Conservation (phyloP, 2,329 filamentous ascomycete genomes). For the Paraphoma sp. region DNA sequence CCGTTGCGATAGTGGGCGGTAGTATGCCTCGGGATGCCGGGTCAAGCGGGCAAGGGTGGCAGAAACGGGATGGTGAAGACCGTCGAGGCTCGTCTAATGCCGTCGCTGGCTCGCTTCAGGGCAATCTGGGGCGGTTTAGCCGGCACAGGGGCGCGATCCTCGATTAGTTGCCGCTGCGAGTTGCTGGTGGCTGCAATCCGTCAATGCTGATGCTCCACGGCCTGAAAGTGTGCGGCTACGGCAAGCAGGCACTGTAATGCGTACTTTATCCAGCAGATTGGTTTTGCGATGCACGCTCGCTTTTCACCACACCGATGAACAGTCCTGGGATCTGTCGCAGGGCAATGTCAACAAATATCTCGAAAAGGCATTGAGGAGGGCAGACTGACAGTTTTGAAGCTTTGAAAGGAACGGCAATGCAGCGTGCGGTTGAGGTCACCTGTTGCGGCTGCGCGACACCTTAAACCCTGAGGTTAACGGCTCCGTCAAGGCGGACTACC, state of each 20-base stretch:
- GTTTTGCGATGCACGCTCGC: conserved; percentile 24
- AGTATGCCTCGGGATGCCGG: conserved; percentile 16
- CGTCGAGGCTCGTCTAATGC: conserved; percentile 32
- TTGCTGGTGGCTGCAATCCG: conserved; percentile 35
- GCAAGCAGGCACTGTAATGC: conserved; percentile 29
- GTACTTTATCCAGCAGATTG: conserved; percentile 39
- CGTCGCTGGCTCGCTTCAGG: conserved; percentile 48
- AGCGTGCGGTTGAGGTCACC: conserved; percentile 26
- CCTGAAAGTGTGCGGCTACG: conserved; percentile 24
- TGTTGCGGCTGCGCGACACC: conserved; percentile 38
- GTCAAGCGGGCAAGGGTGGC: conserved; percentile 20
- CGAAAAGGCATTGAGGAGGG: conserved; percentile 7
- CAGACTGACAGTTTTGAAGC: conserved; percentile 16
- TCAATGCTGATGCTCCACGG: conserved; percentile 31
- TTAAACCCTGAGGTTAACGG: conserved; percentile 41
- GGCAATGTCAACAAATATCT: conserved; percentile 21
- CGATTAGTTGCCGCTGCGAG: conserved; percentile 46
- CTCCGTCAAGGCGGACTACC: conserved; percentile 33
- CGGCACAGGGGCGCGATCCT: conserved; percentile 45
- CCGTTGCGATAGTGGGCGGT: conserved; percentile 12
- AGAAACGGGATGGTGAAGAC: conserved; percentile 22
- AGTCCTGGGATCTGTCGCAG: conserved; percentile 14
- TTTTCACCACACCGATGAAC: conserved; percentile 21
- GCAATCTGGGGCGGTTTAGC: conserved; percentile 46
- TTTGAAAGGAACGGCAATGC: conserved; percentile 13